phyloP scores from a whole-genome alignment of 208 protist species.

The Herpetomonas muscarum region DNA sequence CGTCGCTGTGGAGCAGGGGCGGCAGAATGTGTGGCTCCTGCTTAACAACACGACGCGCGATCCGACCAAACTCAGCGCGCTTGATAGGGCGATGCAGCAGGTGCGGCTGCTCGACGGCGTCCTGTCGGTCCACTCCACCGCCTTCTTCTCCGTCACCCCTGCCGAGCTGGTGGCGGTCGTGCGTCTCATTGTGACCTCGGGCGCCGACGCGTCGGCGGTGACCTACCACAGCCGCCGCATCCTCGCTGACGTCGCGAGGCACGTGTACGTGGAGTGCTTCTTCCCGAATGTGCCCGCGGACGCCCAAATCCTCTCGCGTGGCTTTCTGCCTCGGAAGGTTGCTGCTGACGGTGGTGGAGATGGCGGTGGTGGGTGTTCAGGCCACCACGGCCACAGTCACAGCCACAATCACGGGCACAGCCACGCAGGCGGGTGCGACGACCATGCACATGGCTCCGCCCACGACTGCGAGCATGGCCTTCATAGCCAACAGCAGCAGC shows the following conservation, averaged over 20 bases:
- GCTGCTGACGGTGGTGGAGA: not conserved
- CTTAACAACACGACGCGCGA: slow-evolving; percentile 56
- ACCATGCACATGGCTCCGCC: not conserved
- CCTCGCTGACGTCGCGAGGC: slow-evolving; percentile 29
- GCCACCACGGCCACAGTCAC: slow-evolving; percentile 6
- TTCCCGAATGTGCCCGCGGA: not conserved
- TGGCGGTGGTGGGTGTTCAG: too few relatives aligned
- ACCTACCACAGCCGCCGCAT: slow-evolving; percentile 23
- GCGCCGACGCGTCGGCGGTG: slow-evolving; percentile 32
- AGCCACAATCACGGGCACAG: slow-evolving; percentile 7
- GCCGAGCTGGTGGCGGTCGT: slow-evolving; percentile 48
- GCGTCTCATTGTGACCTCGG: slow-evolving; percentile 37
- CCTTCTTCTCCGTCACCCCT: slow-evolving; percentile 45
- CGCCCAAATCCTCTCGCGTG: not conserved
- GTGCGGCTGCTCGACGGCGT: slow-evolving; percentile 49
- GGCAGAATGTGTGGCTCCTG: slow-evolving; percentile 43
- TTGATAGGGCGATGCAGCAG: slow-evolving; percentile 41
- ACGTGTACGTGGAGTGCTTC: slow-evolving; percentile 67
- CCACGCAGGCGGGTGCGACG: not conserved
- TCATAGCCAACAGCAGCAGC: not conserved
- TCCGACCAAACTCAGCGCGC: slow-evolving; percentile 4
- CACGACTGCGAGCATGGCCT: not conserved
- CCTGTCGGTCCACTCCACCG: slow-evolving; percentile 40
- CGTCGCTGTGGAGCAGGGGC: slow-evolving; percentile 16
- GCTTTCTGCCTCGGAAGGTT: not conserved